These are phyloP conservation scores for Thraustotheca clavata DNA, from an alignment of 352 stramenopile species.

Conservation along the genomic window DNA sequence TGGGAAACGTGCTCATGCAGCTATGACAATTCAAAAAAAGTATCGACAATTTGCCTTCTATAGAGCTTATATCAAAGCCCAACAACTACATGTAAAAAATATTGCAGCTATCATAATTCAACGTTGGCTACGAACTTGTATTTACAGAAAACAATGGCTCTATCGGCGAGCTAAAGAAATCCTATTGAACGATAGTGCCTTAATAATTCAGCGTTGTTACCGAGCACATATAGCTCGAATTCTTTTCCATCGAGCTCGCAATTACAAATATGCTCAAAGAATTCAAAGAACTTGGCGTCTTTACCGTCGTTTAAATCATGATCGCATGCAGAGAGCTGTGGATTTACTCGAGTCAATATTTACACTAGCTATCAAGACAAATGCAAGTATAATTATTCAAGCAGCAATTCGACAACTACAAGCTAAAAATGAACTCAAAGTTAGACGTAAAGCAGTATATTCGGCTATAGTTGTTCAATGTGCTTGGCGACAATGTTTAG, in stretches of 20 bases:
- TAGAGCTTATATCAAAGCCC: slow-evolving; percentile 11
- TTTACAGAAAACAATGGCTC: slow-evolving; percentile 21
- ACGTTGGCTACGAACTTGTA: slow-evolving; percentile 24
- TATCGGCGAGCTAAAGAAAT: slow-evolving; percentile 44
- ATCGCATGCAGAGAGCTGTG: neutral
- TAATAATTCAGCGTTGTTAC: slow-evolving; percentile 36
- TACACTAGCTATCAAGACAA: neutral
- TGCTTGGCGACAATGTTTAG: slow-evolving; percentile 27
- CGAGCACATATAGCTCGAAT: slow-evolving; percentile 38
- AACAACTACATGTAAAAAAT: slow-evolving; percentile 25
- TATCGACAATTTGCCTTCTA: slow-evolving; percentile 28
- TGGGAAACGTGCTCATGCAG: slow-evolving; percentile 22
- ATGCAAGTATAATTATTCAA: neutral
- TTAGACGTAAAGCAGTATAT: neutral
- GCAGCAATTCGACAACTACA: neutral
- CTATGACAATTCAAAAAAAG: slow-evolving; percentile 21
- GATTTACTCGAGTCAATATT: neutral
- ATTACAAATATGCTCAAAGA: slow-evolving; percentile 20
- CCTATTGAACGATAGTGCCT: slow-evolving; percentile 27
- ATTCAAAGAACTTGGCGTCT: slow-evolving; percentile 41
- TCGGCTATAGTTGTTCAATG: slow-evolving; percentile 26
- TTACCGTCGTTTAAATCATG: neutral
- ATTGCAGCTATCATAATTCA: slow-evolving; percentile 29
- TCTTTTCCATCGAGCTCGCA: slow-evolving; percentile 25
- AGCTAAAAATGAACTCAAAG: neutral